Evolutionary conservation across 1,139 yeast species (phyloP).

Genomic region (Hyphopichia pseudoburtonii): DNA sequence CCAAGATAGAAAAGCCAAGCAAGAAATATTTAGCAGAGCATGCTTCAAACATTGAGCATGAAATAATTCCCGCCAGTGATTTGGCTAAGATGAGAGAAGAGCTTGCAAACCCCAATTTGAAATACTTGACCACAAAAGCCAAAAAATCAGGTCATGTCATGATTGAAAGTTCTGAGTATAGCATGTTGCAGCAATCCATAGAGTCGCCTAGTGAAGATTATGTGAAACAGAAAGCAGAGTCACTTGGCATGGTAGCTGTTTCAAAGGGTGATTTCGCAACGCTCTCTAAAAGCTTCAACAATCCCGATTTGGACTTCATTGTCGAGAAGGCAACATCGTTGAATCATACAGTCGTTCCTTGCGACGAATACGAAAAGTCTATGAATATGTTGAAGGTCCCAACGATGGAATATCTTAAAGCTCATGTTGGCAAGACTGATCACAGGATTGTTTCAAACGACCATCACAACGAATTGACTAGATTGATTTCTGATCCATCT

Average conservation of each 20-base stretch:
- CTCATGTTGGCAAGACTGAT: constrained; percentile 17
- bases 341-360: constrained; percentile 4
- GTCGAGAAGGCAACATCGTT: constrained; percentile 8
- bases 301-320: constrained; percentile 1
- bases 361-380: constrained; percentile 7
- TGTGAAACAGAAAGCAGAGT: constrained; percentile 25
- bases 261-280: constrained; percentile 7
- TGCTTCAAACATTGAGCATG: constrained; percentile 9
- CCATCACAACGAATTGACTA: constrained; percentile 25
- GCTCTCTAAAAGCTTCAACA: background rate
- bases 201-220: constrained; percentile 20
- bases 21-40: constrained; percentile 12
- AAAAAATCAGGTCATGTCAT: constrained; percentile 8
- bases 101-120: constrained; percentile 24
- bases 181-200: constrained; percentile 14
- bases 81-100: constrained; percentile 12
- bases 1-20: constrained; percentile 19
- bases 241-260: constrained; percentile 19
- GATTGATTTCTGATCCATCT: constrained; percentile 31
- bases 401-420: constrained; percentile 18
- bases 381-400: constrained; percentile 9
- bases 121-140: constrained; percentile 23
- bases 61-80: constrained; percentile 11
- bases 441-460: constrained; percentile 20
- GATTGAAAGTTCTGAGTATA: constrained; percentile 17